phyloP scores from a whole-genome alignment of 179 eudicot genomes.

The Silene vulgaris region DNA sequence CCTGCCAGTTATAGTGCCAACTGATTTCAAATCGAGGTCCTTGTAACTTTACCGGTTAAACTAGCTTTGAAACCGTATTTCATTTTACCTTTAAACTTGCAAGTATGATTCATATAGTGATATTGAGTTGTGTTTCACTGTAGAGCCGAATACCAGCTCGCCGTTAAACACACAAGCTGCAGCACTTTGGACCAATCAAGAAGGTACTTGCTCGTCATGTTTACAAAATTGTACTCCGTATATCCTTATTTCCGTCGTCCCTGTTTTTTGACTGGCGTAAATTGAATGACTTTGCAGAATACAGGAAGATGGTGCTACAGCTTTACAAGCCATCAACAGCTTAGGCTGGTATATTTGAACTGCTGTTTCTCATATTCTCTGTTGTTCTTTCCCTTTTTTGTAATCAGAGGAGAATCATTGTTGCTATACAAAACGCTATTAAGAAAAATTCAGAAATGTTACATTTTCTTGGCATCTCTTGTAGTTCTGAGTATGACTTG shows the following conservation, averaged over 20 bases:
- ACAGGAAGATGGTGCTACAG: conserved; percentile 85
- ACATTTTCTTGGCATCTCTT: too few relatives aligned
- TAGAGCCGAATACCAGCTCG: conserved; percentile 67
- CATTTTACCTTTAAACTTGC: too few relatives aligned
- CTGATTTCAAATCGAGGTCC: too few relatives aligned
- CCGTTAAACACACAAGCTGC: conserved; percentile 94
- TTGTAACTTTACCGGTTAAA: too few relatives aligned
- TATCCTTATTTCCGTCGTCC: background rate
- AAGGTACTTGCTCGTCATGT: too few relatives aligned
- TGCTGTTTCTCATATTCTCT: background rate
- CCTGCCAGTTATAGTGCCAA: too few relatives aligned
- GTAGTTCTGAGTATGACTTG: too few relatives aligned
- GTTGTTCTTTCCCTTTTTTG: too few relatives aligned
- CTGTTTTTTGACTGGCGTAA: background rate
- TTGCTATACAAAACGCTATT: too few relatives aligned
- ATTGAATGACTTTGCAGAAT: conserved; percentile 45
- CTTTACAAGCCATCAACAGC: conserved; percentile 58
- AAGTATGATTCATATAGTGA: background rate
- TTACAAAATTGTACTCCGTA: background rate
- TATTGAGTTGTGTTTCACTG: conserved; percentile 1
- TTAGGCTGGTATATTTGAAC: conserved; percentile 10
- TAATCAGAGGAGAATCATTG: too few relatives aligned
- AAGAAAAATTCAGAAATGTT: too few relatives aligned
- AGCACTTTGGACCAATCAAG: conserved; percentile 79
- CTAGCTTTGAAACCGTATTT: too few relatives aligned